phyloP scores from a whole-genome alignment of 768 basidiomycete genomes.

The Psilocybe tampanensis region DNA sequence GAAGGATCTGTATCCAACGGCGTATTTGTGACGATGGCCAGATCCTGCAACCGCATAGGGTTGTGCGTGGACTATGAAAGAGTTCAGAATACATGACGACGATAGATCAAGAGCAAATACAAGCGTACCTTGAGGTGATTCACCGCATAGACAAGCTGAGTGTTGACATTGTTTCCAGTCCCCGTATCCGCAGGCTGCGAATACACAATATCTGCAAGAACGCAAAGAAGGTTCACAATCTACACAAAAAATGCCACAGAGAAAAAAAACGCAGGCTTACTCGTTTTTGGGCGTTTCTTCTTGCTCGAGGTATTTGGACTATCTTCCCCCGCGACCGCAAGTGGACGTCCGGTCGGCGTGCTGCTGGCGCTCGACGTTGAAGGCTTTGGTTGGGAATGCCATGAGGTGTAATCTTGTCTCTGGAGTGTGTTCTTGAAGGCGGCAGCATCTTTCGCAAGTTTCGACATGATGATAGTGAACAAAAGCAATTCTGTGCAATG shows the following conservation, averaged over 20 bases:
- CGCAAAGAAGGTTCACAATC: constrained; percentile 2
- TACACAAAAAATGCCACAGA: neutral
- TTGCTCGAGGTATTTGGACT: constrained; percentile 38
- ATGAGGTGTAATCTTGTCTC: constrained; percentile 70
- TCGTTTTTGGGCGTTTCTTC: constrained; percentile 69
- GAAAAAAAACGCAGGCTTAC: constrained; percentile 40
- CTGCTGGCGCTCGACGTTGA: constrained; percentile 21
- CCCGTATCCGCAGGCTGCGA: constrained; percentile 90
- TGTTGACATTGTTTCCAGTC: constrained; percentile 79
- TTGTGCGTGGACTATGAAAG: constrained; percentile 57
- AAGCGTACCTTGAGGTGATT: constrained; percentile 71
- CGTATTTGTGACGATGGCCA: constrained; percentile 79
- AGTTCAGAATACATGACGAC: neutral
- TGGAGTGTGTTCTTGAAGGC: constrained; percentile 68
- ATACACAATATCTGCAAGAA: constrained; percentile 66
- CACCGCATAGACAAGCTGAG: constrained; percentile 85
- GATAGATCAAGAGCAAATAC: neutral
- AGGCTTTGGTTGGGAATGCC: constrained; percentile 68
- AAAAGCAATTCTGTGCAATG: neutral
- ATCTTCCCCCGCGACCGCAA: constrained; percentile 24
- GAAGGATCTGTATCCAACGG: constrained; percentile 72
- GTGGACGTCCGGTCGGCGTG: constrained; percentile 23
- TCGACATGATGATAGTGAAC: constrained; percentile 51
- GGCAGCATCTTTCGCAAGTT: constrained; percentile 69
- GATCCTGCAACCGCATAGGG: constrained; percentile 87